These are phyloP conservation scores for Hyphopichia buzzinii DNA, from an alignment of 1,139 yeast species.

Conservation along the genomic window DNA sequence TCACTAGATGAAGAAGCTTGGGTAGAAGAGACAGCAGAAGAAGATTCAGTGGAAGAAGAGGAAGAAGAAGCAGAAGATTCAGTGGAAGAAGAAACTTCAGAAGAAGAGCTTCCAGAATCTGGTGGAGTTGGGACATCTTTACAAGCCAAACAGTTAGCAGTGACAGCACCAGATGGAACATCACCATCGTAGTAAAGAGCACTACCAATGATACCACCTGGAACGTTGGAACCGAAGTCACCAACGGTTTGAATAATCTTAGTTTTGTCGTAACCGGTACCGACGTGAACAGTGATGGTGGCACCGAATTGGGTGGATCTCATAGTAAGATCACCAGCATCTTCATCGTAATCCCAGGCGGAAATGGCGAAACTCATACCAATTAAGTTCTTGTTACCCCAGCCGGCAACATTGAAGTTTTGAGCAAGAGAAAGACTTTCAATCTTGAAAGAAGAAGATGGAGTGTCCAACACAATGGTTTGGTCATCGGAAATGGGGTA, in stretches of 20 bases:
- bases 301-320: slow-evolving; percentile 6
- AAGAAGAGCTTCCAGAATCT: background rate
- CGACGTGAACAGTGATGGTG: slow-evolving; percentile 13
- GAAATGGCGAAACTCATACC: slow-evolving; percentile 10
- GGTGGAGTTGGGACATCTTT: background rate
- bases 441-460: slow-evolving; percentile 10
- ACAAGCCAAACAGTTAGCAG: slow-evolving; percentile 1
- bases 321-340: slow-evolving; percentile 13
- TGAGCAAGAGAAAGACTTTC: slow-evolving; percentile 16
- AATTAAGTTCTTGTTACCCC: slow-evolving; percentile 17
- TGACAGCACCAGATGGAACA: background rate
- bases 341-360: slow-evolving; percentile 9
- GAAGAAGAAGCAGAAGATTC: slow-evolving; percentile 1
- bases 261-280: slow-evolving; percentile 12
- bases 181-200: background rate
- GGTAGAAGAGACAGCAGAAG: slow-evolving; percentile 2
- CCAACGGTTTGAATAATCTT: slow-evolving; percentile 3
- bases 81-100: background rate
- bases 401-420: slow-evolving; percentile 21
- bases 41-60: background rate
- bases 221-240: slow-evolving; percentile 3
- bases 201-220: background rate
- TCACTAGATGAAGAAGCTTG: slow-evolving; percentile 3
- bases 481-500: slow-evolving; percentile 8
- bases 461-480: slow-evolving; percentile 9